Evolutionary conservation across 805 yeast genomes (phyloP).

Genomic region (Naumovozyma baii): DNA sequence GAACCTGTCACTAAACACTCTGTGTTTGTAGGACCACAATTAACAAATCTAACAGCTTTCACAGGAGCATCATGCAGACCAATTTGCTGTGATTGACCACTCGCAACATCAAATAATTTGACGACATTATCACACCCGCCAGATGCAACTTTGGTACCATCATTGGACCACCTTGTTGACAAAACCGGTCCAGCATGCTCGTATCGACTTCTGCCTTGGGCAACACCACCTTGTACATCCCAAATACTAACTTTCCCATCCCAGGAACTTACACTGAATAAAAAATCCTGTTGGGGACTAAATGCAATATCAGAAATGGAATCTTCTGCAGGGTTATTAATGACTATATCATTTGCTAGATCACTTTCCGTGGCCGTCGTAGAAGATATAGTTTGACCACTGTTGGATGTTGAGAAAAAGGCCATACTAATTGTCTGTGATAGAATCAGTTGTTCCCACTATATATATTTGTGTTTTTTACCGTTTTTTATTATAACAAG

Average conservation of each 20-base stretch:
- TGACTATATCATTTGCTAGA: constrained; percentile 56
- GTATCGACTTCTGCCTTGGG: constrained; percentile 80
- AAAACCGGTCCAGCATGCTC: constrained; percentile 88
- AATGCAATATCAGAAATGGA: constrained; percentile 75
- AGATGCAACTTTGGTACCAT: constrained; percentile 78
- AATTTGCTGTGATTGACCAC: constrained; percentile 74
- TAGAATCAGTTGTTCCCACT: neutral
- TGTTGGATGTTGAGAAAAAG: constrained; percentile 10
- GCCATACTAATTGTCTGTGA: too few relatives aligned
- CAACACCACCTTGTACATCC: constrained; percentile 71
- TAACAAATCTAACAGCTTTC: constrained; percentile 60
- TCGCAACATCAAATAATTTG: constrained; percentile 67
- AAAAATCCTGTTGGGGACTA: constrained; percentile 73
- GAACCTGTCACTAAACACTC: constrained; percentile 81
- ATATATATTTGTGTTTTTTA: neutral
- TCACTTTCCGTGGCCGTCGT: constrained; percentile 28
- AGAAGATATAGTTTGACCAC: constrained; percentile 11
- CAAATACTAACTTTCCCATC: constrained; percentile 89
- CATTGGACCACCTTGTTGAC: constrained; percentile 70
- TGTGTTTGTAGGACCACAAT: constrained; percentile 75
- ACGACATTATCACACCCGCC: constrained; percentile 91
- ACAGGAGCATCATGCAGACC: constrained; percentile 84
- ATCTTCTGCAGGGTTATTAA: constrained; percentile 84
- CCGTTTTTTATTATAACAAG: too few relatives aligned
- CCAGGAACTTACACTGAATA: constrained; percentile 80